Conservation (phyloP, 768 basidiomycete genomes). For the Amanita rimosa region DNA sequence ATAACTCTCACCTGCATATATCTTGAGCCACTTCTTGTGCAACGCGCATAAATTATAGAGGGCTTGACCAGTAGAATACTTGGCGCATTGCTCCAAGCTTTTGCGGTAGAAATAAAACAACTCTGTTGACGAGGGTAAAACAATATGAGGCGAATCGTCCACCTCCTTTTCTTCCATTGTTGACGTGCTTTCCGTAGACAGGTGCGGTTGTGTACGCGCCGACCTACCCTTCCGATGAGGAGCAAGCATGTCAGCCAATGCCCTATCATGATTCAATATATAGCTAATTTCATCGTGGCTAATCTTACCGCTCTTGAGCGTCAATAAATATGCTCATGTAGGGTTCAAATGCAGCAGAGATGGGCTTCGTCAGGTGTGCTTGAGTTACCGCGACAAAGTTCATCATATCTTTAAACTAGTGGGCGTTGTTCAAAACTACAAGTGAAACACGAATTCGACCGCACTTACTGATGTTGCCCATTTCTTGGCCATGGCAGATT, state of each 20-base stretch:
- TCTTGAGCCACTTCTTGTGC: slow-evolving; percentile 88
- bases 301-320: slow-evolving; percentile 81
- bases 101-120: slow-evolving; percentile 97
- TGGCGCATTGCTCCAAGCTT: slow-evolving; percentile 88
- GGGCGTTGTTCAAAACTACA: neutral
- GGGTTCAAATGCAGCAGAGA: slow-evolving; percentile 86
- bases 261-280: slow-evolving; percentile 30
- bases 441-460: neutral
- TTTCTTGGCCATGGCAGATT: slow-evolving; percentile 68
- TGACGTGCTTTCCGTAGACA: slow-evolving; percentile 52
- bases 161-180: slow-evolving; percentile 27
- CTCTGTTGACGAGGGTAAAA: slow-evolving; percentile 90
- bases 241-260: slow-evolving; percentile 83
- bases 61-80: slow-evolving; percentile 75
- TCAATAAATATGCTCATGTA: slow-evolving; percentile 92
- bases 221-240: slow-evolving; percentile 50
- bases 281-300: neutral
- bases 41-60: slow-evolving; percentile 72
- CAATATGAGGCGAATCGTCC: slow-evolving; percentile 41
- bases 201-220: slow-evolving; percentile 35
- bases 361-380: slow-evolving; percentile 48
- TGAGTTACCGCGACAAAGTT: slow-evolving; percentile 36
- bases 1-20: slow-evolving; percentile 68
- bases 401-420: slow-evolving; percentile 57
- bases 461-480: slow-evolving; percentile 60